Evolutionary conservation across 805 yeast species (phyloP).

Genomic region (Ogataea pignaliae): DNA sequence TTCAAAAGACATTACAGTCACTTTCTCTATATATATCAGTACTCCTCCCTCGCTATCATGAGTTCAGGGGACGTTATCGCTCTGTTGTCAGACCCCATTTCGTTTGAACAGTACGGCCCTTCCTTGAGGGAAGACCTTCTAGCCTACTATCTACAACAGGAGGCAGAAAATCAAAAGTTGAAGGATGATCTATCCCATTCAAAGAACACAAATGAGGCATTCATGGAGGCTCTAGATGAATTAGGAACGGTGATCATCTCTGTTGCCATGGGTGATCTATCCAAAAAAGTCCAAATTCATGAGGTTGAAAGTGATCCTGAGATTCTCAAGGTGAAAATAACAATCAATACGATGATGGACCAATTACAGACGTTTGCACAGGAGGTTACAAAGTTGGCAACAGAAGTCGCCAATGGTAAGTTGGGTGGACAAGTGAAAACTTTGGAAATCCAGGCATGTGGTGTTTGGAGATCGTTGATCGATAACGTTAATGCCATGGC

Average conservation of each 20-base stretch:
- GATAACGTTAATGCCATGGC: constrained; percentile 90
- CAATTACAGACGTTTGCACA: constrained; percentile 76
- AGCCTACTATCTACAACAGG: constrained; percentile 6
- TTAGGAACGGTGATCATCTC: constrained; percentile 84
- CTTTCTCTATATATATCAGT: too few relatives aligned
- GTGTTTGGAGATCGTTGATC: constrained; percentile 81
- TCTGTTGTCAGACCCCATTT: constrained; percentile 18
- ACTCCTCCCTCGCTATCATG: too few relatives aligned
- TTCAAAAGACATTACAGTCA: too few relatives aligned
- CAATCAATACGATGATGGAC: constrained; percentile 86
- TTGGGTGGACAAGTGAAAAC: constrained; percentile 86
- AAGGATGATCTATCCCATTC: constrained; percentile 13
- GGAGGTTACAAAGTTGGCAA: constrained; percentile 81
- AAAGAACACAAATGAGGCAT: constrained; percentile 57
- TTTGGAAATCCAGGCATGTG: constrained; percentile 63
- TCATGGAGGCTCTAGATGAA: constrained; percentile 66
- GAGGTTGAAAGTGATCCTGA: constrained; percentile 73
- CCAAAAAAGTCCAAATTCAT: constrained; percentile 74
- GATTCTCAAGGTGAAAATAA: constrained; percentile 70
- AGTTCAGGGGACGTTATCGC: constrained; percentile 11
- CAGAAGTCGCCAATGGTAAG: constrained; percentile 87
- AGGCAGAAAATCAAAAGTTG: constrained; percentile 14
- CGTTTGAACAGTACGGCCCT: constrained; percentile 19
- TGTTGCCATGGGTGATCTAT: constrained; percentile 84
- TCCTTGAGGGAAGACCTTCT: constrained; percentile 16